These are phyloP conservation scores for Kitagawia praeruptora DNA, from an alignment of 129 eudicot genomes.

Conservation along the genomic window DNA sequence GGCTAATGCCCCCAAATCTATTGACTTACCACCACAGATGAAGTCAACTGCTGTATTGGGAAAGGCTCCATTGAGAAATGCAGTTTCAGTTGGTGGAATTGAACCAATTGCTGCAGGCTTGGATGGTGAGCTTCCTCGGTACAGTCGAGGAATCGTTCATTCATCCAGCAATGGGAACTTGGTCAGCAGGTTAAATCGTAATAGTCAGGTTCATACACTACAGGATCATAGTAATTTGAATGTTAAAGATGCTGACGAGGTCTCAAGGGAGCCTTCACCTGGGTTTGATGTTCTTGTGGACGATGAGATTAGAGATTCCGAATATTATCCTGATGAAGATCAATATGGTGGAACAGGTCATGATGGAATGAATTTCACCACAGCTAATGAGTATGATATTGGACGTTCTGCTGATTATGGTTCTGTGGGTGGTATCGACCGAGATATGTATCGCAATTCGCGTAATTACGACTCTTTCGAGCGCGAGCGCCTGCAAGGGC, in stretches of 20 bases:
- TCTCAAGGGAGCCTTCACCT: slow-evolving; percentile 85
- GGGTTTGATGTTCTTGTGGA: slow-evolving; percentile 94
- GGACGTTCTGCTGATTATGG: slow-evolving; percentile 37
- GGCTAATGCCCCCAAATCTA: slow-evolving; percentile 25
- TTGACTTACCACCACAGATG: slow-evolving; percentile 20
- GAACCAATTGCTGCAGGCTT: slow-evolving; percentile 19
- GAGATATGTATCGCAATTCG: slow-evolving; percentile 33
- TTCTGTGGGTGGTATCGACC: slow-evolving; percentile 35
- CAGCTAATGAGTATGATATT: slow-evolving; percentile 37
- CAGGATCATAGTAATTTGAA: slow-evolving; percentile 38
- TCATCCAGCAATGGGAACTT: slow-evolving; percentile 28
- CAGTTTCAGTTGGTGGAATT: slow-evolving; percentile 24
- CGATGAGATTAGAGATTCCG: slow-evolving; percentile 54
- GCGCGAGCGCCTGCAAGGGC: slow-evolving; percentile 30
- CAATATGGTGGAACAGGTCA: slow-evolving; percentile 57
- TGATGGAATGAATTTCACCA: slow-evolving; percentile 27
- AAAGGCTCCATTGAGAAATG: slow-evolving; percentile 28
- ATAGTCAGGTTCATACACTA: slow-evolving; percentile 23
- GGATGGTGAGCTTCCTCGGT: slow-evolving; percentile 32
- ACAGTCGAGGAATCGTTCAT: slow-evolving; percentile 25
- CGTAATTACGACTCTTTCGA: slow-evolving; percentile 41
- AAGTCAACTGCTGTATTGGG: slow-evolving; percentile 21
- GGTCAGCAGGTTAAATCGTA: slow-evolving; percentile 34
- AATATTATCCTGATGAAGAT: slow-evolving; percentile 62
- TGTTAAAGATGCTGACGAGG: slow-evolving; percentile 59